Base-by-base conservation (phyloP, 2,329 filamentous ascomycete genomes). In the Fonsecaea erecta region DNA sequence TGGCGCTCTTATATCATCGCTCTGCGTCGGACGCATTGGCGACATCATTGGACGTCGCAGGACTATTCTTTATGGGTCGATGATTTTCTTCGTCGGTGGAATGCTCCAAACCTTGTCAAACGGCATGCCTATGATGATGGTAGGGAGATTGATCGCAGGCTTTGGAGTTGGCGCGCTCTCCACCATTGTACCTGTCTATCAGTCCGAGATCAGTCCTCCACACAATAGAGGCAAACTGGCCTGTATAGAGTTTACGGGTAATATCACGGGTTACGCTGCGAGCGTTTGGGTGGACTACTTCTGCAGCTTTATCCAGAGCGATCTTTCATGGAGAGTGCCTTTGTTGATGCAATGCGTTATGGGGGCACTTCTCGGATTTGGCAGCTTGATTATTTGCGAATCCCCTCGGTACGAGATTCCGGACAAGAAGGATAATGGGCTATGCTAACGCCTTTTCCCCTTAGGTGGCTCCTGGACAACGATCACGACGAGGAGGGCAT, bases 211-310 rank as follows among this genome's bases (percentile, higher is more conserved):
- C 74, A 97, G 94, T 51, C 95, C 95, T 55, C 93, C 95, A 4
- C 95, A 99, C 75, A 98, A 97, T 78, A 86, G 95, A 73, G 95
- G 95, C 69, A 96, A 95, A 79, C 84, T 99, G 67, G 95, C 94
- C 26, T 98, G 95, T 77, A 98, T 99, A 71, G 95, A 99, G 77
- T 99, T 98, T 75, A 94, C 94, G 0, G 95, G 95, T 60, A 99
- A 99, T 78, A 96, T 99, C 69, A 89, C 92, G 67, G 95, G 95
- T 34, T 99, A 99, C 76, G 90, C 94, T 61, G 93, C 92, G 60
- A 98, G 94, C 72, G 94, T 98, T 24, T 99, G 95, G 95, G 94
- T 98, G 30, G 95, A 99, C 78, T 99, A 98, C 79, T 94, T 95
- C 73, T 97, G 93, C 79, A 95, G 91, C 64, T 97, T 85, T 75